phyloP scores from a whole-genome alignment of 371 early-diverging fungal species.

The Mortierella sp. region DNA sequence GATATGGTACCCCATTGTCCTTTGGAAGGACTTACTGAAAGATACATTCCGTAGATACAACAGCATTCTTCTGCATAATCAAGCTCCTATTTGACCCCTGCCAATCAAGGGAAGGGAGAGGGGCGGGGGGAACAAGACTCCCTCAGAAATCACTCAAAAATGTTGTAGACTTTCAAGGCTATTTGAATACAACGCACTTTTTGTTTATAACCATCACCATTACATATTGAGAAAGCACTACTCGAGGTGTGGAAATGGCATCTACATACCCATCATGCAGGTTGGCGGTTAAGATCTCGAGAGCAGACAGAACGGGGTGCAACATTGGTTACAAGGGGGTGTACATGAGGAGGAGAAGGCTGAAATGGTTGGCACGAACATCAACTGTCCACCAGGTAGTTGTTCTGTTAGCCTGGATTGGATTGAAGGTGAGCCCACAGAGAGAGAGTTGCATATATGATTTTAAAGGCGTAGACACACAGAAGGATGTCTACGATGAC shows the following conservation, averaged over 20 bases:
- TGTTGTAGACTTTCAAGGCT: no score
- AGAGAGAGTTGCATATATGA: not conserved
- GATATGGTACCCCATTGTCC: not conserved
- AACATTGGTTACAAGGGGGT: not conserved
- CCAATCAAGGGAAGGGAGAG: not conserved
- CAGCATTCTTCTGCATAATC: not conserved
- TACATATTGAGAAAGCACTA: not conserved
- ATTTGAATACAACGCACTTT: no score
- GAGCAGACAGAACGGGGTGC: not conserved
- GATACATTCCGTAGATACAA: not conserved
- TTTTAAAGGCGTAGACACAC: no score
- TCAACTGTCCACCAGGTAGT: not conserved
- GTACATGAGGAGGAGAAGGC: not conserved
- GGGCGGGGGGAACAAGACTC: not conserved
- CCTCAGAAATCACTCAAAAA: no score
- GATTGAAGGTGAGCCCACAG: not conserved
- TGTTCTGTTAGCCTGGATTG: not conserved
- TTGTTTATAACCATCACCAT: not conserved
- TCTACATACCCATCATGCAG: constrained; percentile 14
- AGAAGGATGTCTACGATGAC: no score
- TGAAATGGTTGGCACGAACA: not conserved
- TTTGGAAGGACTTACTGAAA: not conserved
- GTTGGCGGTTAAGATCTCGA: constrained; percentile 16
- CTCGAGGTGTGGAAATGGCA: not conserved
- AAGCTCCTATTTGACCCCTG: constrained; percentile 1